Conservation (phyloP, 805 yeast genomes). For the Millerago galiae region DNA sequence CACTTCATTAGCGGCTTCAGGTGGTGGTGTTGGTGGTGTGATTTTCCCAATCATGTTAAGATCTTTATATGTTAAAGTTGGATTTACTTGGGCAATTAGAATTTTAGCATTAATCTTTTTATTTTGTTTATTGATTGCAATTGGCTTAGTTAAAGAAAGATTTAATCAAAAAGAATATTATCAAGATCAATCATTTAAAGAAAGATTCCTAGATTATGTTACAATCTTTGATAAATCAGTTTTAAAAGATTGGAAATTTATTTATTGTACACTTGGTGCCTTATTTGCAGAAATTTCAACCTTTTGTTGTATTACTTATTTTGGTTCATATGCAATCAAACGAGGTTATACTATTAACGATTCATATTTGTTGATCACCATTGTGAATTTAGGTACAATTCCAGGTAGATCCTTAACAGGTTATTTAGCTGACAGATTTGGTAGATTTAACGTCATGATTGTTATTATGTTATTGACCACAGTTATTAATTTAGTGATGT, state of each 20-base stretch:
- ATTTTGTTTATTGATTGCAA: slow-evolving; percentile 20
- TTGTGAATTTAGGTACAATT: slow-evolving; percentile 35
- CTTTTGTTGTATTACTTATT: slow-evolving; percentile 40
- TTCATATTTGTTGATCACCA: slow-evolving; percentile 39
- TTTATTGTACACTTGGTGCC: slow-evolving; percentile 37
- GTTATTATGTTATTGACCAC: slow-evolving; percentile 27
- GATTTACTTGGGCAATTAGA: slow-evolving; percentile 50
- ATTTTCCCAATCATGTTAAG: slow-evolving; percentile 42
- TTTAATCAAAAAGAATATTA: slow-evolving; percentile 15
- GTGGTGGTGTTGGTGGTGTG: slow-evolving; percentile 48
- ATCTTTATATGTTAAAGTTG: slow-evolving; percentile 33
- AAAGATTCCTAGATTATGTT: slow-evolving; percentile 14
- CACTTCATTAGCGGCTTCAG: slow-evolving; percentile 39
- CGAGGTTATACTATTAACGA: slow-evolving; percentile 35
- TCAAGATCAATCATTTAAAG: slow-evolving; percentile 8
- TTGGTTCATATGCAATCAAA: slow-evolving; percentile 44
- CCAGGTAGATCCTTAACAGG: slow-evolving; percentile 40
- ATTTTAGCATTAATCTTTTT: slow-evolving; percentile 38
- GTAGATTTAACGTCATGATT: slow-evolving; percentile 50
- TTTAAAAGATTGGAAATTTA: slow-evolving; percentile 39
- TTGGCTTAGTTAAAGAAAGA: slow-evolving; percentile 29
- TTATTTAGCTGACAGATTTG: slow-evolving; percentile 36
- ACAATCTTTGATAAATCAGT: slow-evolving; percentile 28
- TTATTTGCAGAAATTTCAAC: slow-evolving; percentile 42
- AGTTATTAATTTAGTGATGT: slow-evolving; percentile 31